Base-by-base conservation (phyloP, 2,329 filamentous ascomycete genomes). In the Remersonia thermophila region DNA sequence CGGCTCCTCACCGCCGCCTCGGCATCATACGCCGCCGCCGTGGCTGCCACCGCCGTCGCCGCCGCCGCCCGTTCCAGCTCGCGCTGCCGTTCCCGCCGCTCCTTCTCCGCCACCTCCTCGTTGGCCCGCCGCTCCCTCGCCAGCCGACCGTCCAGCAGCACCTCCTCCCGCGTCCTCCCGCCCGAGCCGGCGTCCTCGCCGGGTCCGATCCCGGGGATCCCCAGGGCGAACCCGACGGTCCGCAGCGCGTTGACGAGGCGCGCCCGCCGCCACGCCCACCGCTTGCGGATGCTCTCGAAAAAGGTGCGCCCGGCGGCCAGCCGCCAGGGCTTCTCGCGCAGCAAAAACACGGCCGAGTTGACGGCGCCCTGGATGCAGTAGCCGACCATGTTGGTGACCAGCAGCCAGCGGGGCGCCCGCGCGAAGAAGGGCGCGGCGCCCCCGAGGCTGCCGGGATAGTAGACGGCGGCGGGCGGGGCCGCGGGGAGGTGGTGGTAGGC, bases 291-390 rank as follows among this genome's bases (percentile, higher is more conserved):
- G 7, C 44, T 37, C 25, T 46, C 49, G 52, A 55, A 57, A 39
- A 59, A 56, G 3, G 52, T 51, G 16, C 38, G 14, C 37, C 48
- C 53, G 10, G 43, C 51, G 33, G 73, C 67, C 38, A 76, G 65
- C 30, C 61, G 60, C 81, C 81, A 87, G 0, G 82, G 82, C 51
- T 73, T 74, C 54, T 89, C 83, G 30, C 80, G 69, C 20, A 71
- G 60, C 20, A 67, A 70, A 55, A 87, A 87, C 15, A 87, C 66
- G 37, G 69, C 55, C 41, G 77, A 75, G 51, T 87, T 78, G 1
- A 76, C 73, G 2, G 73, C 65, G 2, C 80, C 81, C 55, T 85
- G 80, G 26, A 72, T 62, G 32, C 67, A 71, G 23, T 84, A 52
- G 48, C 67, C 80, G 32, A 76, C 59, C 3, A 74, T 66, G 42